Base-by-base conservation (phyloP, 2,329 filamentous ascomycete species). In the Trichoderma citrinoviride region DNA sequence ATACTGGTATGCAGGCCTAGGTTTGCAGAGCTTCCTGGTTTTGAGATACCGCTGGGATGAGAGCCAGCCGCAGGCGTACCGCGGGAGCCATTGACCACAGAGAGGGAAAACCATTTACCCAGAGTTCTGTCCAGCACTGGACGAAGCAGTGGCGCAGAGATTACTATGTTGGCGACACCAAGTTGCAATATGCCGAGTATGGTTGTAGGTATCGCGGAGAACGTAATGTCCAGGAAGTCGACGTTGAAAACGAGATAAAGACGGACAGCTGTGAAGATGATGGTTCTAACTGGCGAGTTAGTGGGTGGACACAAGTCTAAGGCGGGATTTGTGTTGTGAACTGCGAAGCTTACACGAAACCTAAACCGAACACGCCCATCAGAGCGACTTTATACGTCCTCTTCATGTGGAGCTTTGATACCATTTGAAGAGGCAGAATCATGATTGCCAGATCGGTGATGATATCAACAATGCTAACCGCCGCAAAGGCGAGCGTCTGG, bases 141-240 rank as follows among this genome's bases (percentile, higher is more conserved):
- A 12, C 68, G 64, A 3, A 69, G 57, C 12, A 69, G 65, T 12
- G 68, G 66, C 15, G 67, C 67, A 3, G 67, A 66, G 5, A 66
- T 64, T 12, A 70, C 67, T 7, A 69, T 68, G n/a, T 67, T 67
- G 10, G 68, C 67, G 4, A 70, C 65, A 4, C 68, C 61, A n/a
- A 62, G 55, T 19, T 70, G 67, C n/a, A 67, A 37, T 14, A 65
- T 47, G 3, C 66, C 65, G 19, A 65, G 62, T 14, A 70, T 65
- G 21, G 61, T 67, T 12, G 67, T 43, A 8, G 65, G 40, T n/a
- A 66, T 61, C 33, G 58, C 64, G 15, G 64, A 57, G 47, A 67
- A 68, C 3, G 66, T 67, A 12, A 68, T 37, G 17, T 70, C 67
- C n/a, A 27, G 56, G 25, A 69, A 64, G 60, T 70, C 67, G 21